A percentile compares a stretch with the other conserved stretches of the same genome.
These are phyloP conservation scores for Penicillium sp. DNA, from an alignment of 2,329 filamentous ascomycete genomes.

Conservation along the genomic window DNA sequence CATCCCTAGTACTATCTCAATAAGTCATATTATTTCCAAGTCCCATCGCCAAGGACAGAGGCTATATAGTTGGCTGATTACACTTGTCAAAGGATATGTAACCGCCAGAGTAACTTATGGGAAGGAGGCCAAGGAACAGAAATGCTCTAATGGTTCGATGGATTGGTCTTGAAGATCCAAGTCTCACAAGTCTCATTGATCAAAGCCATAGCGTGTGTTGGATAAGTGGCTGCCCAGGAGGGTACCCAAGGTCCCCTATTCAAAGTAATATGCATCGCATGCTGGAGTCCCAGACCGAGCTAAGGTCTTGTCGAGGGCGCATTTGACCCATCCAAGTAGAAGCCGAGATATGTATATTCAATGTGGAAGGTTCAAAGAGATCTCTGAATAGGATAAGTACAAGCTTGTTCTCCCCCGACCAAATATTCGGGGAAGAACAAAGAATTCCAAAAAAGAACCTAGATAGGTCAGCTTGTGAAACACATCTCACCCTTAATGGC, in stretches of 20 bases:
- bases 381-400: not conserved
- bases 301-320: not conserved
- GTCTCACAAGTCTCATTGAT: not conserved
- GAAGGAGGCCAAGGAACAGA: not conserved
- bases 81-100: too few relatives aligned
- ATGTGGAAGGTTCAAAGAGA: not conserved
- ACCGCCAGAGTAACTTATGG: not conserved
- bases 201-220: not conserved
- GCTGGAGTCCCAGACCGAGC: not conserved
- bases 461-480: not conserved
- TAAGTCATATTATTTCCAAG: not conserved
- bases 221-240: too few relatives aligned
- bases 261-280: too few relatives aligned
- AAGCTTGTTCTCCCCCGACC: not conserved
- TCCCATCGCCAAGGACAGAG: not conserved
- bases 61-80: too few relatives aligned
- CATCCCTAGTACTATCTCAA: not conserved
- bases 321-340: not conserved
- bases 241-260: too few relatives aligned
- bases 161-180: not conserved
- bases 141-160: not conserved
- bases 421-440: not conserved
- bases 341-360: not conserved
- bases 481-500: constrained; percentile 3
- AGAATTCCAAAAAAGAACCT: not conserved